Percentiles rank a stretch among this genome's conserved stretches.
Conservation (phyloP, 176 grass and related monocot species). For the Microstegium vimineum region DNA sequence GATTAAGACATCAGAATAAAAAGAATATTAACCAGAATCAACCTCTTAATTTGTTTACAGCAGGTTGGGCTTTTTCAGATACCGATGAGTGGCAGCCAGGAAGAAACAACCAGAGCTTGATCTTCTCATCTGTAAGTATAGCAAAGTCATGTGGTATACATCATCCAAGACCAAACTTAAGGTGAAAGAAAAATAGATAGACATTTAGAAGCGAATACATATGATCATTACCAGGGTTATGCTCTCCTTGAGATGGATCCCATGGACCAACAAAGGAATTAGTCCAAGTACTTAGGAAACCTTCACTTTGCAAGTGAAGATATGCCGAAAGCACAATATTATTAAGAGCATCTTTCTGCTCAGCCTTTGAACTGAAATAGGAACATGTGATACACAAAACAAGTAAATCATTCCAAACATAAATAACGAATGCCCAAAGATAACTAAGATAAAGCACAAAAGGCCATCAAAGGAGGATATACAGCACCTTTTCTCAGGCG, state of each 20-base stretch:
- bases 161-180: conserved; percentile 22
- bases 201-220: background rate
- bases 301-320: conserved; percentile 84
- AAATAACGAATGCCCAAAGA: conserved; percentile 28
- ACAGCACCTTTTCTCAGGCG: conserved; percentile 67
- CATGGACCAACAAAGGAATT: conserved; percentile 99
- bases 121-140: conserved; percentile 83
- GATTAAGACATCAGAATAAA: conserved; percentile 3
- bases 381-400: conserved; percentile 20
- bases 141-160: background rate
- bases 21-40: conserved; percentile 23
- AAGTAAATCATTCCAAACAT: conserved; percentile 34
- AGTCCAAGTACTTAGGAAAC: conserved; percentile 86
- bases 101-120: conserved; percentile 99
- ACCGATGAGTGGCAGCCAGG: conserved; percentile 72
- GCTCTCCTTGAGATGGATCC: conserved; percentile 98
- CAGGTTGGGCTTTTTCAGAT: conserved; percentile 61
- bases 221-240: conserved; percentile 80
- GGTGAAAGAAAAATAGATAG: background rate
- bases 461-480: background rate
- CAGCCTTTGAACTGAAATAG: conserved; percentile 75
- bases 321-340: conserved; percentile 65
- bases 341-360: conserved; percentile 88
- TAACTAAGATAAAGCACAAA: conserved; percentile 15
- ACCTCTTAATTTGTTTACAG: conserved; percentile 93